Evolutionary conservation across 306 rosid species (phyloP).

Genomic region (Astragalus glycyphyllos): DNA sequence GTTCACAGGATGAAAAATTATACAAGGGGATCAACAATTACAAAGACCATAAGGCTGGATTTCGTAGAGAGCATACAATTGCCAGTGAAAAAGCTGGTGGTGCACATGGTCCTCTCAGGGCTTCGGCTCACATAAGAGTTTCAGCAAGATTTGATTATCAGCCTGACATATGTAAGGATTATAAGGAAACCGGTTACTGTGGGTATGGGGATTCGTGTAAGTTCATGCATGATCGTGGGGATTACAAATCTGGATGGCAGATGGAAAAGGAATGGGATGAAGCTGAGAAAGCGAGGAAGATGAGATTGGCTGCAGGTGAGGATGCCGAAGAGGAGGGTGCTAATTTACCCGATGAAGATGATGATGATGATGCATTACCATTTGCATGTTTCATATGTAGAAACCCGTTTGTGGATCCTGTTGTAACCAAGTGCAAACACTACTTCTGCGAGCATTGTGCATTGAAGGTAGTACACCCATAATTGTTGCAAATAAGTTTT

Average conservation of each 20-base stretch:
- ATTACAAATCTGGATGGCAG: constrained; percentile 93
- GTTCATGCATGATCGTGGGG: constrained; percentile 97
- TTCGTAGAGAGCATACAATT: constrained; percentile 80
- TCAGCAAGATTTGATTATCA: constrained; percentile 88
- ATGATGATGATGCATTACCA: constrained; percentile 65
- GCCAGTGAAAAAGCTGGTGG: constrained; percentile 90
- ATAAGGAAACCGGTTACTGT: constrained; percentile 87
- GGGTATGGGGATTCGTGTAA: constrained; percentile 87
- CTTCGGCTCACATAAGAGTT: constrained; percentile 89
- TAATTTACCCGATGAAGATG: constrained; percentile 45
- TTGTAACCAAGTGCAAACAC: constrained; percentile 81
- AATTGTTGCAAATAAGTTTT: constrained; percentile 9
- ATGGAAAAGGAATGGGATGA: constrained; percentile 95
- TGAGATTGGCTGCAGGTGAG: constrained; percentile 69
- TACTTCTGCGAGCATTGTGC: constrained; percentile 91
- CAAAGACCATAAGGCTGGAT: constrained; percentile 82
- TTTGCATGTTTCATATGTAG: constrained; percentile 87
- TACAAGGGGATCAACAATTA: constrained; percentile 74
- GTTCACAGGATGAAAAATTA: constrained; percentile 57
- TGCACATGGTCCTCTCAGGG: constrained; percentile 88
- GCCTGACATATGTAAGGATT: constrained; percentile 90
- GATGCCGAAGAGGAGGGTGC: constrained; percentile 51
- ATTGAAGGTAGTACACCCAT: constrained; percentile 68
- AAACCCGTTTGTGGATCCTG: constrained; percentile 83
- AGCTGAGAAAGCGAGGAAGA: constrained; percentile 81